Evolutionary conservation across 148 eudicot genomes (phyloP), one percentile per base, ranked within the genome.

Genomic region (Fagopyrum tataricum): DNA sequence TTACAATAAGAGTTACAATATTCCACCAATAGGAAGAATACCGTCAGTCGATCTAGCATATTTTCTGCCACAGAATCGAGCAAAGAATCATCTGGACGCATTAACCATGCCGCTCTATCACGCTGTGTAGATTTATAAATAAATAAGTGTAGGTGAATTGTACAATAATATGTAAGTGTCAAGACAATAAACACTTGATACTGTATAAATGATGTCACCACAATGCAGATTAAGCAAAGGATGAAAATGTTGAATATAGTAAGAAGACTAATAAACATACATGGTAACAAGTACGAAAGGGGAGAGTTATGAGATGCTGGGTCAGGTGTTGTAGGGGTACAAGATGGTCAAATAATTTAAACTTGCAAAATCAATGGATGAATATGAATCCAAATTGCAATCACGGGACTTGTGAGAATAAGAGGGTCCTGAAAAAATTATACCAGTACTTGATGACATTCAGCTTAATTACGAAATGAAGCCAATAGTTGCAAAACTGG

Each of bases 51-150:
- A 87, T 94, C 98, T 79, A 94, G 74, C 44, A 94, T 81, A 85
- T 94, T 94, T 55, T 94, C 98, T 31, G 93, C 96, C 70, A 94
- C 98, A 9, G 90, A 78, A 73, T 90, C 89, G 76, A 89, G 82
- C 85, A 94, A 85, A 49, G 93, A 78, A 84, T 94, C 96, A 73
- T 87, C 83, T 15, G 87, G 77, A 44, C 75, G 82, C 83, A 82
- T 82, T 82, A 94, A 82, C 98, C 98, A 94, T 55, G 98, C 97
- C 67, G 98, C 98, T 78, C 98, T 86, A 80, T 94, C 97, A 81
- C 98, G 96, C 98, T 94, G 85, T 66, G 41, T 21, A 74, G 23
- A 13, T 17, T 26, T 4, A 14, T 41, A 74, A 59, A 5, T 23
- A 14, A 26, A 31, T 3, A 24, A 46, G 4, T 14, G 14, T 4